These are phyloP conservation scores for Acacia acuminata DNA, from an alignment of 306 rosid genomes.

Conservation along the genomic window DNA sequence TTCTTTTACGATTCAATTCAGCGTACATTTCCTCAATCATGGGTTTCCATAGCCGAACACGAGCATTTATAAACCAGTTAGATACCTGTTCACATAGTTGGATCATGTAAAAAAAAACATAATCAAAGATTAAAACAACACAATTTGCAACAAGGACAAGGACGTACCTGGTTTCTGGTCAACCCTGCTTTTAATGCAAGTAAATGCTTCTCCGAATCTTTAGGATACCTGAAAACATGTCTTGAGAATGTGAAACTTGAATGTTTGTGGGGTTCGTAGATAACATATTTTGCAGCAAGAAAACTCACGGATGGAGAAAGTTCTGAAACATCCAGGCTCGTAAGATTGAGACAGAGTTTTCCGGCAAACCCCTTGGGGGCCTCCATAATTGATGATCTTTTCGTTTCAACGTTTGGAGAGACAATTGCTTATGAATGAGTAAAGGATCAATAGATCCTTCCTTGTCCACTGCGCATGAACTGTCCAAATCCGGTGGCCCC, in stretches of 20 bases:
- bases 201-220: slow-evolving; percentile 93
- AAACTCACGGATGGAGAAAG: slow-evolving; percentile 93
- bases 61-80: slow-evolving; percentile 95
- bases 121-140: background rate
- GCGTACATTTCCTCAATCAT: slow-evolving; percentile 97
- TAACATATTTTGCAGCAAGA: background rate
- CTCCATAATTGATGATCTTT: slow-evolving; percentile 86
- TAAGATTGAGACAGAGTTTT: slow-evolving; percentile 81
- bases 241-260: background rate
- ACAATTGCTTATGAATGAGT: slow-evolving; percentile 77
- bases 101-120: background rate
- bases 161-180: slow-evolving; percentile 81
- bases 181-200: slow-evolving; percentile 90
- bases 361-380: slow-evolving; percentile 97
- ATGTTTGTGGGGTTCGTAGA: background rate
- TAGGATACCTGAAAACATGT: slow-evolving; percentile 78
- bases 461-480: slow-evolving; percentile 44
- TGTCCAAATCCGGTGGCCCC: slow-evolving; percentile 41
- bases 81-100: slow-evolving; percentile 56
- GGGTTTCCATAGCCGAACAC: slow-evolving; percentile 94
- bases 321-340: slow-evolving; percentile 96
- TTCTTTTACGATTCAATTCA: slow-evolving; percentile 71
- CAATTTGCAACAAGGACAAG: background rate
- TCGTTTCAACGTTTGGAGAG: slow-evolving; percentile 75
- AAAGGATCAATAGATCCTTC: slow-evolving; percentile 57